These are phyloP conservation scores for Aspergillus sp. DNA, from an alignment of 2,329 filamentous ascomycete genomes.

Conservation along the genomic window DNA sequence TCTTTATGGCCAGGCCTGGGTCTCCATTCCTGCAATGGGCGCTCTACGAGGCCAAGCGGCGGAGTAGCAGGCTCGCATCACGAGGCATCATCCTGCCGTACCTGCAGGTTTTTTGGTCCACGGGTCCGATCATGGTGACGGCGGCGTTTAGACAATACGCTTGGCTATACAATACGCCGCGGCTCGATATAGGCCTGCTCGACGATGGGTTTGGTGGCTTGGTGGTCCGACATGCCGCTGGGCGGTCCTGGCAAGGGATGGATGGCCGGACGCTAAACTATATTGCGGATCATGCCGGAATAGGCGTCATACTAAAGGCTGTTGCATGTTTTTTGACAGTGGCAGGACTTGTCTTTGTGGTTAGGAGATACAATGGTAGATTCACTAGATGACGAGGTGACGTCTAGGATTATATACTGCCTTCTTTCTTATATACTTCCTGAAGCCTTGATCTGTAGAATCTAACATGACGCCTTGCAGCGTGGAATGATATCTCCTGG, in stretches of 20 bases:
- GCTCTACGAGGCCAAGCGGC: slow-evolving; percentile 16
- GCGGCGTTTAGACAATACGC: slow-evolving; percentile 13
- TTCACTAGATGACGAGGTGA: neutral
- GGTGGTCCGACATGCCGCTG: slow-evolving; percentile 12
- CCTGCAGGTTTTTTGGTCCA: slow-evolving; percentile 21
- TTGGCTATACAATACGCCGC: slow-evolving; percentile 1
- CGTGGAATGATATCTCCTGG: too few species aligned
- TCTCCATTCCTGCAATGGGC: slow-evolving; percentile 14
- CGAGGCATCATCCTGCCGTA: slow-evolving; percentile 13
- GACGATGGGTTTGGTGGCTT: slow-evolving; percentile 9
- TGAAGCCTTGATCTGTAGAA: too few species aligned
- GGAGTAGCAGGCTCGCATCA: slow-evolving; percentile 4
- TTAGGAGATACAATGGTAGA: neutral
- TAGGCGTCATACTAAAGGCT: neutral
- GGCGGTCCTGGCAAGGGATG: slow-evolving; percentile 17
- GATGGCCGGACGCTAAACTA: slow-evolving; percentile 17
- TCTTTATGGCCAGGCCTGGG: slow-evolving; percentile 17
- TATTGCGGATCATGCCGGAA: slow-evolving; percentile 9
- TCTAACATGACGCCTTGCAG: too few species aligned
- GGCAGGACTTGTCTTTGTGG: neutral
- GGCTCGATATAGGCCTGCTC: slow-evolving; percentile 9
- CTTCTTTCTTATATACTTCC: too few species aligned
- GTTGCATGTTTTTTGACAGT: neutral
- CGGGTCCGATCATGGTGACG: slow-evolving; percentile 19
- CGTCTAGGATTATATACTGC: too few species aligned